Conservation (phyloP, 805 yeast species). For the Metschnikowia sp. region DNA sequence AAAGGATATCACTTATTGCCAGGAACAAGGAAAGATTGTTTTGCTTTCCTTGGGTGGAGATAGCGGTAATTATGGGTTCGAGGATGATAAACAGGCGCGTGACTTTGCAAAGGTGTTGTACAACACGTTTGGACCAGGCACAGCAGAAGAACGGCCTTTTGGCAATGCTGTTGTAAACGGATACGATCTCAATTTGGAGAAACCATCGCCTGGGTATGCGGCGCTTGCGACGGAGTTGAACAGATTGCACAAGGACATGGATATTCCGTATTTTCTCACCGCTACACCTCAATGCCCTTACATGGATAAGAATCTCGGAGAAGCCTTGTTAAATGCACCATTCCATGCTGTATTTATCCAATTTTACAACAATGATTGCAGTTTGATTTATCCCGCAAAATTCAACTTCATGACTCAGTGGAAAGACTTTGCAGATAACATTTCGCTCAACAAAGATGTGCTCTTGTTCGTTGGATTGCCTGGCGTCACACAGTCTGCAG, state of each 20-base stretch:
- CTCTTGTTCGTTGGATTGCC: constrained; percentile 77
- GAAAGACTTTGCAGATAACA: constrained; percentile 55
- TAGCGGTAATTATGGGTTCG: constrained; percentile 52
- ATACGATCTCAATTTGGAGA: constrained; percentile 64
- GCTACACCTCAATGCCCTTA: constrained; percentile 93
- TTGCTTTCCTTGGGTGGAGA: constrained; percentile 47
- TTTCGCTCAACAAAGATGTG: constrained; percentile 65
- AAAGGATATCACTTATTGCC: constrained; percentile 15
- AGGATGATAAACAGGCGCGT: constrained; percentile 51
- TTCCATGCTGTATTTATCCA: constrained; percentile 84
- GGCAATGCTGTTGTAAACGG: constrained; percentile 68
- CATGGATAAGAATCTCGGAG: constrained; percentile 63
- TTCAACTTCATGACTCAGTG: constrained; percentile 67
- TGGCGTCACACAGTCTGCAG: constrained; percentile 46
- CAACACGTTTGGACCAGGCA: constrained; percentile 39
- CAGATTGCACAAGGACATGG: constrained; percentile 2
- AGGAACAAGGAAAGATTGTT: constrained; percentile 10
- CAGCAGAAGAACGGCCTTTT: constrained; percentile 23
- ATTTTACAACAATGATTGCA: constrained; percentile 81
- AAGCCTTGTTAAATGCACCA: constrained; percentile 45
- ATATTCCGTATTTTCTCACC: constrained; percentile 22
- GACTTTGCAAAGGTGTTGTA: constrained; percentile 45
- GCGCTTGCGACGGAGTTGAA: constrained; percentile 39
- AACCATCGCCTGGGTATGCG: neutral
- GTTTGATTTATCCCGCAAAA: constrained; percentile 28